Evolutionary conservation across 108 stramenopile species (phyloP).

Genomic region (Cylindrotheca closterium): DNA sequence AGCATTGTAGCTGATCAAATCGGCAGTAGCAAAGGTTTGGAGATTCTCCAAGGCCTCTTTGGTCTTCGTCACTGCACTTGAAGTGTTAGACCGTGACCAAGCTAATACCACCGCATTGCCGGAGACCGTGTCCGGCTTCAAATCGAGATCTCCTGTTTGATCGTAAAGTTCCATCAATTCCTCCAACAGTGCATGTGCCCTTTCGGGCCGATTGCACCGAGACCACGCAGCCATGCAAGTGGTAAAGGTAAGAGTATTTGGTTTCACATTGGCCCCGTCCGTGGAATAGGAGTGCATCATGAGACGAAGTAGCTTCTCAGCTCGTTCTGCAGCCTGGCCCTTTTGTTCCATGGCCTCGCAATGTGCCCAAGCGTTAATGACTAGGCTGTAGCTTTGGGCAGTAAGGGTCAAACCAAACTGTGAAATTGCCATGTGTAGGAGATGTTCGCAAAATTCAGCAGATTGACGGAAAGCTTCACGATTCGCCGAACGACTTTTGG

Average conservation of each 20-base stretch:
- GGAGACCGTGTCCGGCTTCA: conserved; percentile 9
- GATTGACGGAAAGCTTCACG: not conserved
- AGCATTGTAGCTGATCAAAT: conserved; percentile 40
- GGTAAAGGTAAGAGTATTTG: conserved; percentile 43
- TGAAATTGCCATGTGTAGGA: not conserved
- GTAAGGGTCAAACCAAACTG: conserved; percentile 24
- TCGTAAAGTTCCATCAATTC: conserved; percentile 20
- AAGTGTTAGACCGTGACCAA: conserved; percentile 7
- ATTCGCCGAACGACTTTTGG: not conserved
- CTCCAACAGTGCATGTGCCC: conserved; percentile 22
- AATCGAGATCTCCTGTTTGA: conserved; percentile 3
- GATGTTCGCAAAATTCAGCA: conserved; percentile 19
- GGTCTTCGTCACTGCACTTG: conserved; percentile 1
- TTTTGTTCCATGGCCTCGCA: conserved; percentile 23
- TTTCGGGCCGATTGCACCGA: conserved; percentile 18
- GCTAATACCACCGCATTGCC: conserved; percentile 17
- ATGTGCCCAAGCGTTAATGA: conserved; percentile 54
- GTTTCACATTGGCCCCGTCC: conserved; percentile 22
- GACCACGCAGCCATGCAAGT: conserved; percentile 56
- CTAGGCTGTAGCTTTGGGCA: conserved; percentile 35
- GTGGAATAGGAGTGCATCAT: conserved; percentile 36
- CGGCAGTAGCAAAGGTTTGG: conserved; percentile 16
- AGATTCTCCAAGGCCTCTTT: conserved; percentile 29
- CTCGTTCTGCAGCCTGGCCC: conserved; percentile 28
- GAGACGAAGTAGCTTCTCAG: conserved; percentile 31